Conservation (phyloP, 495 filamentous ascomycete genomes). For the Trichoderma virens region DNA sequence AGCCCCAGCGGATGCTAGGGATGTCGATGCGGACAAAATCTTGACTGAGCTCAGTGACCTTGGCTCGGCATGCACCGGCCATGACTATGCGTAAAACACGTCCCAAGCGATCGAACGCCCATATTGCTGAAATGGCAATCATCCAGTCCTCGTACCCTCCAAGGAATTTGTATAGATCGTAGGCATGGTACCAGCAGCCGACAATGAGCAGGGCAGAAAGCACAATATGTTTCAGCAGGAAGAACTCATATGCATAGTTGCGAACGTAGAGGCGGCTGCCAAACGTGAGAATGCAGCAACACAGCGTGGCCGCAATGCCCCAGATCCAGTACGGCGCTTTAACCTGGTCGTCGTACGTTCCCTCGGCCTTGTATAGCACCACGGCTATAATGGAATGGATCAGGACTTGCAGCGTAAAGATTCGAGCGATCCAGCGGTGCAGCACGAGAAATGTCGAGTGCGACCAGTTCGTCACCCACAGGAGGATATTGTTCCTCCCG, state of each 20-base stretch:
- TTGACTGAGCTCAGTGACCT: constrained; percentile 25
- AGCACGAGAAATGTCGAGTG: constrained; percentile 37
- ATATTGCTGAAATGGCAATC: constrained; percentile 32
- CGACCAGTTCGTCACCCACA: constrained; percentile 40
- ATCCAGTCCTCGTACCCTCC: constrained; percentile 40
- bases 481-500: constrained; percentile 37
- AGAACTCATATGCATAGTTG: constrained; percentile 30
- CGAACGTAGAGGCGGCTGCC: constrained; percentile 23
- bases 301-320: constrained; percentile 33
- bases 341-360: constrained; percentile 16
- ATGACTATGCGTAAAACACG: constrained; percentile 23
- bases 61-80: constrained; percentile 22
- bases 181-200: constrained; percentile 37
- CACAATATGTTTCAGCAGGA: constrained; percentile 32
- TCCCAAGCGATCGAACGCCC: constrained; percentile 36
- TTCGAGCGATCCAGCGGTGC: constrained; percentile 40
- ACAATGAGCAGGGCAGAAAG: constrained; percentile 30
- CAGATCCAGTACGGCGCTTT: constrained; percentile 30
- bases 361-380: constrained; percentile 16
- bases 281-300: constrained; percentile 15
- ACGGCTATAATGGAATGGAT: constrained; percentile 28
- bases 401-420: constrained; percentile 30
- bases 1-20: constrained; percentile 23
- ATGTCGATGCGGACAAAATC: constrained; percentile 31
- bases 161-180: constrained; percentile 14